Evolutionary conservation across 2,329 filamentous ascomycete genomes (phyloP), one percentile per base, ranked within the genome.

Genomic region (Pseudogymnoascus sp.): DNA sequence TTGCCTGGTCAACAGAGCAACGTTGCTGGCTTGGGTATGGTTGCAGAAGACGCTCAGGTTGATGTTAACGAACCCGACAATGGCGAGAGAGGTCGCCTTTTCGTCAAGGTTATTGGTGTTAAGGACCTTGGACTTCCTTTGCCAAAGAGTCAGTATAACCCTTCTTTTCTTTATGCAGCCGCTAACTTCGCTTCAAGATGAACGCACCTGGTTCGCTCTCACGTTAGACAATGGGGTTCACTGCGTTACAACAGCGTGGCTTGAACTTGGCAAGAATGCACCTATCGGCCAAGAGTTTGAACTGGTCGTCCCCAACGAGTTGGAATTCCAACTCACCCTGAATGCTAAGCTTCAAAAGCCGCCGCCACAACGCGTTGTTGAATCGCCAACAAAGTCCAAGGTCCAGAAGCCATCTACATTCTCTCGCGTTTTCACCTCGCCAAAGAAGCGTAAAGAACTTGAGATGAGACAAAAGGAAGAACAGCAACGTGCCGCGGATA

Each of bases 201-300:
- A 97, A 75, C 87, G 90, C 60, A 90, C 90, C 2, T 94, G 90
- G 82, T 99, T 99, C 77, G 92, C 93, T 68, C 82, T 99, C 9
- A 99, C 94, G 0, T 82, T 99, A n/a, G 94, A 99, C 74, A 99
- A 99, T 66, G 94, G 94, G 25, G 84, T 99, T 1, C 94, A 99
- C 73, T 99, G 94, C 70, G 94, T 99, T 14, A 99, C 94, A 0
- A 99, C 94, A 3, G 88, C 91, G 0, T 97, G 91, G 90, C 80
- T 97, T 7, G 94, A 99, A 73, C 80, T 99, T 63, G 91, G 91
- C 18, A 89, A 89, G 67, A 93, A 89, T 63, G 93, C 94, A 2
- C 91, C 94, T 0, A 97, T 99, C 67, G 94, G 93, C 6, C 94
- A 99, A 71, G 94, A 99, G 72, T 99, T 99, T 68, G 94, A 99